Base-by-base conservation (phyloP, 2,329 filamentous ascomycete genomes). In the Neofusicoccum umdonicola region DNA sequence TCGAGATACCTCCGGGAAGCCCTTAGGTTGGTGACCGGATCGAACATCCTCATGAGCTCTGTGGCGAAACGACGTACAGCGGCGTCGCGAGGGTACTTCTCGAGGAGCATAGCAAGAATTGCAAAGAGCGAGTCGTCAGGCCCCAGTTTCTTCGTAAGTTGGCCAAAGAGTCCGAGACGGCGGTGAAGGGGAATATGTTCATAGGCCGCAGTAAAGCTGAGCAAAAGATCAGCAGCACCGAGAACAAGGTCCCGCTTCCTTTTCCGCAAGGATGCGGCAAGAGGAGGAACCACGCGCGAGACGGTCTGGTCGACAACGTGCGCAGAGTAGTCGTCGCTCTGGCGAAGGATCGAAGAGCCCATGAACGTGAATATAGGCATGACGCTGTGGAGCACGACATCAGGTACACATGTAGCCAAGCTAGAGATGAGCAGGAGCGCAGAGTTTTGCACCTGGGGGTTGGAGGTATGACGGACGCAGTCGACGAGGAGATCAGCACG, bases 281-380 rank as follows among this genome's bases (percentile, higher is more conserved):
- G 82, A 13, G 94, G 93, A 27, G 96, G 96, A 35, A 99, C 91
- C 22, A 99, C 93, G 71, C 94, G 90, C 67, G 93, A 91, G 70
- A 99, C 93, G 1, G 95, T 98, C 81, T 92, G 60, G 71, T 96
- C 92, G 65, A 97, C 94, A 37, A 99, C 94, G 75, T 97, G 92
- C 12, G 93, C 93, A 22, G 95, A 98, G 79, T 97, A 98, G 71
- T 98, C 94, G 71, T 99, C 96, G 70, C 92, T 92, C 79, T 97
- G 94, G 56, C 91, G 89, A 57, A 99, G 84, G 19, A 97, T 89
- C 3, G 92, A 97, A 48, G 90, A 90, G 47, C 94, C 93, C 89
- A 98, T 97, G 75, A 98, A 97, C 0, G 95, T 98, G 79, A 99
- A 99, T 61, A 99, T 94, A 12, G 95, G 95, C 95, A 99, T 99